These are phyloP conservation scores for Harringtonia lauricola DNA, from an alignment of 2,329 filamentous ascomycete genomes.

Conservation along the genomic window DNA sequence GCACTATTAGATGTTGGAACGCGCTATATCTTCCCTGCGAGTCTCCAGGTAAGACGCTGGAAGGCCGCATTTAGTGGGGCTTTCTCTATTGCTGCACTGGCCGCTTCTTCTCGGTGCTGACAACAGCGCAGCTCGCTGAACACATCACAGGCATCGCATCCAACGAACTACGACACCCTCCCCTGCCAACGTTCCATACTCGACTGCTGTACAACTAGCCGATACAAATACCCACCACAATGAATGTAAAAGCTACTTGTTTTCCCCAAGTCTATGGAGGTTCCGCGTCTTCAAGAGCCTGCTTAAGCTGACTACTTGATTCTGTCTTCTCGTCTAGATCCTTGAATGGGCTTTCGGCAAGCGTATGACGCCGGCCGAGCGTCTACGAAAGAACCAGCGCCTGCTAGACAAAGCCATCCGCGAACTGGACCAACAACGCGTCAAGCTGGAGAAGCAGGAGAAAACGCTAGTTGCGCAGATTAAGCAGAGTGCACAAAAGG, in stretches of 20 bases:
- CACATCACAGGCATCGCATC: too few relatives aligned
- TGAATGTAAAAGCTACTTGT: conserved; percentile 5
- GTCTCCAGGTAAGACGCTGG: too few relatives aligned
- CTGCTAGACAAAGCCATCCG: conserved; percentile 95
- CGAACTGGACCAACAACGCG: conserved; percentile 86
- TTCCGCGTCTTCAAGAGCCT: too few relatives aligned
- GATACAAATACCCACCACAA: background rate
- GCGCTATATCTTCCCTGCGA: too few relatives aligned
- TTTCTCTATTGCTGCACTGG: too few relatives aligned
- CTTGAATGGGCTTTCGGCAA: conserved; percentile 99
- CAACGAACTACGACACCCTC: too few relatives aligned
- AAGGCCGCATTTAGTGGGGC: too few relatives aligned
- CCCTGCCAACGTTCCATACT: too few relatives aligned
- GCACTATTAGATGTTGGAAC: too few relatives aligned
- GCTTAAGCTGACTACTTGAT: background rate
- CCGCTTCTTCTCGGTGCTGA: too few relatives aligned
- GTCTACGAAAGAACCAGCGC: conserved; percentile 86
- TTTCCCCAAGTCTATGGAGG: background rate
- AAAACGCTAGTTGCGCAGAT: conserved; percentile 94
- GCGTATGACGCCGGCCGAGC: conserved; percentile 93
- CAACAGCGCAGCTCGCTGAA: too few relatives aligned
- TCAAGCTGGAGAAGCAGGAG: conserved; percentile 96
- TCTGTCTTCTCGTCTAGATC: conserved; percentile 46
- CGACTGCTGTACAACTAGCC: background rate
- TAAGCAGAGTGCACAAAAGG: conserved; percentile 96